Percentiles rank a stretch among this genome's conserved stretches.
Conservation (phyloP, 192 early-diverging fungal genomes). For the Backusella sp. region DNA sequence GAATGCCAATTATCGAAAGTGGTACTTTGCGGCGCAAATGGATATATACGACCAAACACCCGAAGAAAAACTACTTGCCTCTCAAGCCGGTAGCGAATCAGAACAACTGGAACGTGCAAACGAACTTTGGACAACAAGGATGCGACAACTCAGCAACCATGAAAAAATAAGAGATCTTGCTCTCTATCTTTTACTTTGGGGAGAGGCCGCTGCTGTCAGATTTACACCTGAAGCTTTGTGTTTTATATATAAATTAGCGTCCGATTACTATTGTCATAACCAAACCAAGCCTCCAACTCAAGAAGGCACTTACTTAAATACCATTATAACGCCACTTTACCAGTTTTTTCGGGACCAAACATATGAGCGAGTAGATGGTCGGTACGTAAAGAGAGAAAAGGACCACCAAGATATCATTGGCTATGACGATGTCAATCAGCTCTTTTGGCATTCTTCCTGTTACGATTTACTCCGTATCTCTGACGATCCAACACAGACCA, state of each 20-base stretch:
- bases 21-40: constrained; percentile 78
- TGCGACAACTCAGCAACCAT: constrained; percentile 70
- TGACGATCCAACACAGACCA: constrained; percentile 8
- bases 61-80: constrained; percentile 25
- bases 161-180: constrained; percentile 71
- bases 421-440: constrained; percentile 83
- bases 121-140: constrained; percentile 66
- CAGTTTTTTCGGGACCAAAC: constrained; percentile 71
- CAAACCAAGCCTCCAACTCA: constrained; percentile 51
- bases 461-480: constrained; percentile 17
- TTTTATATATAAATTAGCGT: constrained; percentile 75
- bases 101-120: constrained; percentile 28
- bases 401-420: constrained; percentile 76
- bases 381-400: constrained; percentile 71
- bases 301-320: constrained; percentile 70
- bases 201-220: constrained; percentile 73
- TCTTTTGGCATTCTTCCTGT: constrained; percentile 74
- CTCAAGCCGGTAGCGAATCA: background rate
- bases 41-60: constrained; percentile 38
- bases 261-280: constrained; percentile 54
- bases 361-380: constrained; percentile 68
- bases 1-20: constrained; percentile 78
- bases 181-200: constrained; percentile 78
- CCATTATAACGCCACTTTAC: constrained; percentile 71
- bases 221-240: constrained; percentile 75